Base-by-base conservation (phyloP, 495 filamentous ascomycete genomes). In the Massariosphaeria phaeospora region DNA sequence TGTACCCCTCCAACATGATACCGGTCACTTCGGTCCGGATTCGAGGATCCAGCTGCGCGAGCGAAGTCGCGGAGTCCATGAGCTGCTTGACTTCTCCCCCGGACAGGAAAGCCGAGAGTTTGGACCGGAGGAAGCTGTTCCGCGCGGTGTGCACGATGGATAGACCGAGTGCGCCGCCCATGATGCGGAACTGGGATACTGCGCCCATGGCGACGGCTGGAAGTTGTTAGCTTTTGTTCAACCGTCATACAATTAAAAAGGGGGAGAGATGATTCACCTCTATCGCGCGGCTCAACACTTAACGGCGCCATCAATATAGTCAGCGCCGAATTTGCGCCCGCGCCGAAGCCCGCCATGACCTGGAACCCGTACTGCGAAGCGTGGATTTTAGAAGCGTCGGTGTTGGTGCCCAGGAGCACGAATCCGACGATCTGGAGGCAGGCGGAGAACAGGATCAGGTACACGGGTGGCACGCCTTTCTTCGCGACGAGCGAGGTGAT, bases 261-360 rank as follows among this genome's bases (percentile, higher is more conserved):
- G 30, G 30, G 30, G 8, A n/a, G 30, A 39, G 35, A 6, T 18
- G 20, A 42, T 18, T n/a, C 30, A 44, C 40, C 40, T 34, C 27
- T 31, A 21, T 56, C 53, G 2, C 35, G 18, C 8, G 0, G 2
- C n/a, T 48, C 43, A 15, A 56, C 53, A 27, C 17, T 17, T 2
- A 56, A 43, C 23, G 53, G 53, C 7, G 24, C 26, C 18, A 42
- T 41, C 7, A 52, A n/a, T 10, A 47, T 11, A 0, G 42, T 17
- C 26, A 20, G 40, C 31, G 43, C 21, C 11, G 49, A 27, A 13
- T 40, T 48, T 15, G 33, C 42, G 6, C 43, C 43, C 11, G 31
- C 41, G 10, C 53, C 53, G n/a, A 56, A 43, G 3, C 53, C 53
- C 1, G 53, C 45, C 20, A 56, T 40, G 20, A 56, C 40, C 24